Evolutionary conservation across 176 grass and related monocot genomes (phyloP).

Genomic region (Raddia distichophylla): DNA sequence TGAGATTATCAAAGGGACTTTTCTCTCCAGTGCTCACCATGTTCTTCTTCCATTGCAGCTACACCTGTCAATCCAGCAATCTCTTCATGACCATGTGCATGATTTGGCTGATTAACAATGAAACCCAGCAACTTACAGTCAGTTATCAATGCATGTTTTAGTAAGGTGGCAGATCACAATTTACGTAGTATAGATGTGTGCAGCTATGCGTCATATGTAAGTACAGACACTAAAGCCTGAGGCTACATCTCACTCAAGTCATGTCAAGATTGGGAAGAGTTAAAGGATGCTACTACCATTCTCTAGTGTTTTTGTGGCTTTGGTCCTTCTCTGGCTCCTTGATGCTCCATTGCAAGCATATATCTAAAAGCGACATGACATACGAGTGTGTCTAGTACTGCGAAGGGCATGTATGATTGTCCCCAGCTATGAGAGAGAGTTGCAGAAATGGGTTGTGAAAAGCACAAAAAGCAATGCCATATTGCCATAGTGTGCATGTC

Average conservation of each 20-base stretch:
- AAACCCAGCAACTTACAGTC: not conserved
- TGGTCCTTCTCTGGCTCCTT: conserved; percentile 19
- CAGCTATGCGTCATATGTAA: conserved; percentile 16
- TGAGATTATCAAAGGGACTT: not conserved
- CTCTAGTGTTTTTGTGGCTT: conserved; percentile 51
- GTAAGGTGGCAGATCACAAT: not conserved
- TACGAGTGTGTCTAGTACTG: conserved; percentile 38
- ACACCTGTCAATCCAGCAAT: conserved; percentile 11
- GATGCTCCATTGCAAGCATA: conserved; percentile 30
- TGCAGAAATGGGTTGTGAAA: conserved; percentile 47
- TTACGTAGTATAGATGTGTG: not conserved
- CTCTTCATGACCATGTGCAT: not conserved
- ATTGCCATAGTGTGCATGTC: conserved; percentile 51
- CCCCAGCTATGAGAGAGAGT: conserved; percentile 20
- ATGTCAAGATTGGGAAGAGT: conserved; percentile 15
- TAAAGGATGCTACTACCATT: conserved; percentile 32
- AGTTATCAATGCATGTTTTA: not conserved
- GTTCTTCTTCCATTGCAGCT: conserved; percentile 20
- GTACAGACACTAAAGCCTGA: conserved; percentile 21
- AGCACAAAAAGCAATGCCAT: conserved; percentile 52
- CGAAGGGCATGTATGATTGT: conserved; percentile 42
- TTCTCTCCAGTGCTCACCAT: conserved; percentile 6
- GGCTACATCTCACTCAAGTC: conserved; percentile 26
- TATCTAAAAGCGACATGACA: conserved; percentile 41
- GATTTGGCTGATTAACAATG: conserved; percentile 6